These are phyloP conservation scores for Neovahlkampfia damariscottae DNA, from an alignment of 78 protist species.

Conservation along the genomic window DNA sequence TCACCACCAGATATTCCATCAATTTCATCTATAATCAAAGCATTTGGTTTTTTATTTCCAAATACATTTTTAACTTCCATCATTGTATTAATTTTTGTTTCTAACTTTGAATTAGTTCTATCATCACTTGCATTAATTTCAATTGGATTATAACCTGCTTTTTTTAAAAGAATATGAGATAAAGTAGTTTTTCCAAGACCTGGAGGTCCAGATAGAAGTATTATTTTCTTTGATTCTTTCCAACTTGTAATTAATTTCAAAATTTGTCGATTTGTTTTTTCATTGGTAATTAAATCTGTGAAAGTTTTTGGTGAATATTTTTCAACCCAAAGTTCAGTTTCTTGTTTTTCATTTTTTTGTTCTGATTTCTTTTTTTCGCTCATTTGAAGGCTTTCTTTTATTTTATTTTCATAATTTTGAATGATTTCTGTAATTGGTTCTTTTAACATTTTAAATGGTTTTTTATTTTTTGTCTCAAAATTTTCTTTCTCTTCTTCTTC, in stretches of 20 bases:
- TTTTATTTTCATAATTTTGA: neutral
- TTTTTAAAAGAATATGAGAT: slow-evolving; percentile 18
- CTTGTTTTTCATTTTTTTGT: neutral
- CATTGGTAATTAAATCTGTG: slow-evolving; percentile 36
- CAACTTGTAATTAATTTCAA: neutral
- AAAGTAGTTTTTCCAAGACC: slow-evolving; percentile 47
- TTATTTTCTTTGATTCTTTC: slow-evolving; percentile 1
- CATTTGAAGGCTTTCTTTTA: neutral
- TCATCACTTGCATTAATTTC: slow-evolving; percentile 22
- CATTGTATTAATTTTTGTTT: neutral
- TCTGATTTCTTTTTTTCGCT: neutral
- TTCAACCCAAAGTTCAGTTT: slow-evolving; percentile 29
- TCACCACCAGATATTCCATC: slow-evolving; percentile 12
- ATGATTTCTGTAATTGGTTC: neutral
- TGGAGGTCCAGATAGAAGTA: slow-evolving; percentile 73
- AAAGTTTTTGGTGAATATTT: slow-evolving; percentile 24
- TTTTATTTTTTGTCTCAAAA: neutral
- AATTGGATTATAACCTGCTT: slow-evolving; percentile 5
- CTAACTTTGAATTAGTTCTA: neutral
- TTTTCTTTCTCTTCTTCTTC: neutral
- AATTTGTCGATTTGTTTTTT: slow-evolving; percentile 3
- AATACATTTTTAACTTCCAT: neutral
- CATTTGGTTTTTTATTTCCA: slow-evolving; percentile 5
- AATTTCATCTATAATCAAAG: slow-evolving; percentile 15
- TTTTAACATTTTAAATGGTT: neutral